A percentile compares a stretch with the other conserved stretches of the same genome.
phyloP scores from a whole-genome alignment of 1,284 basidiomycete genomes.

The Xanthoconium separans region DNA sequence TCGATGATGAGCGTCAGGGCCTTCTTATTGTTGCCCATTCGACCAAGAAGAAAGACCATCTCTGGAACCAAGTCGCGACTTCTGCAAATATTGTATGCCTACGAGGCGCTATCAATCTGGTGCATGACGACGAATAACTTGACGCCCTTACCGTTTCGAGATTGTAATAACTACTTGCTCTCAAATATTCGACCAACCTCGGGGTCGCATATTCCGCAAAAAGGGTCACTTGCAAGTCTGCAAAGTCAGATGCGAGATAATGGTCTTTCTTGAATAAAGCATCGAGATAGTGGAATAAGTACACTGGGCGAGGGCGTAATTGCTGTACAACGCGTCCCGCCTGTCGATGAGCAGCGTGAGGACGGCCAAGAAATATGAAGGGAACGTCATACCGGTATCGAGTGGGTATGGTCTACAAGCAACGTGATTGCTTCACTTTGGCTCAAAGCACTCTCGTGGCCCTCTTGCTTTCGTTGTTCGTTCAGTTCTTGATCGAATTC shows the following conservation, averaged over 20 bases:
- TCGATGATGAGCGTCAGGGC: slow-evolving; percentile 96
- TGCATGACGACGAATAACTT: background rate
- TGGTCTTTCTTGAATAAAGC: slow-evolving; percentile 88
- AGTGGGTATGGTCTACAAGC: slow-evolving; percentile 93
- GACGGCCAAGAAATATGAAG: background rate
- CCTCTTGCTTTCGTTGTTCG: slow-evolving; percentile 52
- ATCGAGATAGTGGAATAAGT: slow-evolving; percentile 93
- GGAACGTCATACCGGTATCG: slow-evolving; percentile 76
- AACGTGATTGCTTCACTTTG: slow-evolving; percentile 78
- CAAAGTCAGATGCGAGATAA: slow-evolving; percentile 76
- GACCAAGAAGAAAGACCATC: slow-evolving; percentile 96
- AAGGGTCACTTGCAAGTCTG: slow-evolving; percentile 86
- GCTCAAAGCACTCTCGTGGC: slow-evolving; percentile 37
- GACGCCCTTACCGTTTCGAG: slow-evolving; percentile 67
- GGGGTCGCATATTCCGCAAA: slow-evolving; percentile 86
- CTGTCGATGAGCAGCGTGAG: slow-evolving; percentile 39
- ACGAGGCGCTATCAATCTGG: slow-evolving; percentile 1
- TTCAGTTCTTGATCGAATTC: slow-evolving; percentile 92
- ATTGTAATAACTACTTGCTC: slow-evolving; percentile 90
- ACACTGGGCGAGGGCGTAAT: slow-evolving; percentile 73
- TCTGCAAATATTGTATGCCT: slow-evolving; percentile 90
- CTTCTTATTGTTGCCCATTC: slow-evolving; percentile 96
- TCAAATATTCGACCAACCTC: slow-evolving; percentile 86
- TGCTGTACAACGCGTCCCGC: slow-evolving; percentile 88
- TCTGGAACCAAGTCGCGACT: slow-evolving; percentile 88